A percentile compares a stretch with the other conserved stretches of the same genome.
These are phyloP conservation scores for Eucalyptus shirleyi DNA, from an alignment of 345 rosid species.

Conservation along the genomic window DNA sequence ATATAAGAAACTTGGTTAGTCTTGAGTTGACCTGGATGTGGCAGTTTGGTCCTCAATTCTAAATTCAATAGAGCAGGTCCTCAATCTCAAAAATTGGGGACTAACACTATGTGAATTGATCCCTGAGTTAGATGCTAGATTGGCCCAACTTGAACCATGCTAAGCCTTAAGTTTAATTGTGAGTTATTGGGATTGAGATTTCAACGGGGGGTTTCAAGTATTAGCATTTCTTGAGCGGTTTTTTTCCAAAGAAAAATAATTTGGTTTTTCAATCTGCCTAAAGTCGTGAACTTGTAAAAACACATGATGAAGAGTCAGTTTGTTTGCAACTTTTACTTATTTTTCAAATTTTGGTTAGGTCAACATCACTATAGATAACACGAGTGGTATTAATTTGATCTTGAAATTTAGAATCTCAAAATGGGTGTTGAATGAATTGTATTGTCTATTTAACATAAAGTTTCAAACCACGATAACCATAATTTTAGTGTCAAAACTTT, in stretches of 20 bases:
- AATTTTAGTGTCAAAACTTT: too few species aligned
- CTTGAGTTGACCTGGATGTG: too few species aligned
- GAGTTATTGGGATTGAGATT: not conserved
- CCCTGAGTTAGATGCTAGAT: fast-evolving
- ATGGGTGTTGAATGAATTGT: not conserved
- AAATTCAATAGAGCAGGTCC: too few species aligned
- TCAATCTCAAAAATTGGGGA: too few species aligned
- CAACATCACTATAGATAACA: not conserved
- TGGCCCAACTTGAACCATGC: too few species aligned
- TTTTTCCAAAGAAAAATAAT: too few species aligned
- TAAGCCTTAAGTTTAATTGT: not conserved
- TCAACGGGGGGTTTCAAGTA: not conserved
- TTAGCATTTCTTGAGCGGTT: not conserved
- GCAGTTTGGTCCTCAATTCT: too few species aligned
- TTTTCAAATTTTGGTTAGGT: not conserved
- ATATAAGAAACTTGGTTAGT: fast-evolving
- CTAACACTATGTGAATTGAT: too few species aligned
- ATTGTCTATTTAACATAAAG: not conserved
- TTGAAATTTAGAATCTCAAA: not conserved
- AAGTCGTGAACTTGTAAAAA: not conserved
- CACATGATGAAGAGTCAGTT: not conserved
- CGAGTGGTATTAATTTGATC: not conserved
- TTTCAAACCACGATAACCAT: fast-evolving
- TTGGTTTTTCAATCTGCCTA: not conserved
- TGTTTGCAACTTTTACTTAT: too few species aligned